Conservation (phyloP, 345 rosid species). For the Cardamine resedifolia region DNA sequence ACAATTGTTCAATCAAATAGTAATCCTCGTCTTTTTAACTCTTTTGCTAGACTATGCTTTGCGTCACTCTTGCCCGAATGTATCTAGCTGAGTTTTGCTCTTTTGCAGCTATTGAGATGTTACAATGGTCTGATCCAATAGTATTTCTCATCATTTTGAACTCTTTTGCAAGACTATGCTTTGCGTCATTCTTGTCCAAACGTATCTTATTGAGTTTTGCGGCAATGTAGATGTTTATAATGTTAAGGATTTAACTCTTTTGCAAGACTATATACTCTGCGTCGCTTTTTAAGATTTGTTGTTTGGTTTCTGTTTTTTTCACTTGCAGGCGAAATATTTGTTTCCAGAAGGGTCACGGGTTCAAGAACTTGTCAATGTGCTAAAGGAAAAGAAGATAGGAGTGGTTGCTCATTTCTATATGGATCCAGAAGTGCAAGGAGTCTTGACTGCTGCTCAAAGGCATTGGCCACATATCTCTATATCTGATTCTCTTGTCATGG, state of each 20-base stretch:
- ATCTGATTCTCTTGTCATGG: constrained; percentile 97
- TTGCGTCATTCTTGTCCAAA: not conserved
- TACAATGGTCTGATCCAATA: not conserved
- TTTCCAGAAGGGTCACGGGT: constrained; percentile 72
- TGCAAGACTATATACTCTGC: not conserved
- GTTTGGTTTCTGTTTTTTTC: constrained; percentile 3
- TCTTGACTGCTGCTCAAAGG: constrained; percentile 88
- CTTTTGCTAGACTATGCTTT: not conserved
- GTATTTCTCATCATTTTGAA: not conserved
- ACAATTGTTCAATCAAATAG: not conserved
- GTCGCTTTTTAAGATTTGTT: not conserved
- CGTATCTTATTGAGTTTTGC: not conserved
- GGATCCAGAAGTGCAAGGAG: constrained; percentile 99
- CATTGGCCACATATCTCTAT: constrained; percentile 91
- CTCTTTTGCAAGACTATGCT: not conserved
- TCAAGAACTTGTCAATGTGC: constrained; percentile 59
- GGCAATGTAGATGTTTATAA: constrained; percentile 1
- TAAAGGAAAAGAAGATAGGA: constrained; percentile 89
- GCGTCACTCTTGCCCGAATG: not conserved
- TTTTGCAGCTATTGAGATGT: not conserved
- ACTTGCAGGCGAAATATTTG: constrained; percentile 71
- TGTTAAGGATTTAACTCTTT: not conserved
- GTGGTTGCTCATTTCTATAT: constrained; percentile 91
- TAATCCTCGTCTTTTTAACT: not conserved
- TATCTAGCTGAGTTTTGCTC: not conserved